phyloP scores from a whole-genome alignment of 176 grass and related monocot genomes.

The Rhipidocladum racemiflorum region DNA sequence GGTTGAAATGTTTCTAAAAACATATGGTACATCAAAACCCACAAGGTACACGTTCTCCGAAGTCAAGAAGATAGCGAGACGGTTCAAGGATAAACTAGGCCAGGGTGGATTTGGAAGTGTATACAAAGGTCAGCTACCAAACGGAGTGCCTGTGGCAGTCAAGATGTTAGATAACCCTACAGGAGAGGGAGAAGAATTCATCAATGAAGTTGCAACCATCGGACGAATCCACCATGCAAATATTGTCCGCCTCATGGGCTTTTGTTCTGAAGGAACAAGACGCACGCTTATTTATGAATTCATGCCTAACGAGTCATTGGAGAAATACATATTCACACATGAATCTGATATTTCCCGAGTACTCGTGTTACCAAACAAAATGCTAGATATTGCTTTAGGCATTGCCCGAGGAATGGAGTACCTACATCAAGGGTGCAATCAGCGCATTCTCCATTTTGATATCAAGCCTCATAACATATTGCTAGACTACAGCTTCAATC shows the following conservation, averaged over 20 bases:
- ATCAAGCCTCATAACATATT: slow-evolving; percentile 70
- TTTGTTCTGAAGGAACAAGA: slow-evolving; percentile 45
- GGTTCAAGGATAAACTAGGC: slow-evolving; percentile 43
- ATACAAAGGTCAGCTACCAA: slow-evolving; percentile 48
- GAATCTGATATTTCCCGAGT: neutral
- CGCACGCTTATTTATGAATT: slow-evolving; percentile 62
- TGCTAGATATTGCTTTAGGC: slow-evolving; percentile 38
- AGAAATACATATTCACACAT: slow-evolving; percentile 33
- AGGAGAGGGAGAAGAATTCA: slow-evolving; percentile 58
- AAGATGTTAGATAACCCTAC: slow-evolving; percentile 55
- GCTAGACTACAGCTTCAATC: slow-evolving; percentile 41
- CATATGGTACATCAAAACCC: slow-evolving; percentile 51
- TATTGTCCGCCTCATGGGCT: slow-evolving; percentile 46
- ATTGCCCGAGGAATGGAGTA: no score
- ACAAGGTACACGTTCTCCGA: slow-evolving; percentile 60
- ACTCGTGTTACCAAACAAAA: neutral
- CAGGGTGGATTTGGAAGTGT: slow-evolving; percentile 63
- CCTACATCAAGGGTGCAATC: slow-evolving; percentile 51
- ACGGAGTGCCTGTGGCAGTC: slow-evolving; percentile 58
- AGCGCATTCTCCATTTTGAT: slow-evolving; percentile 71
- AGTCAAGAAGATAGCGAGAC: slow-evolving; percentile 55
- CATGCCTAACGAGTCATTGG: slow-evolving; percentile 57
- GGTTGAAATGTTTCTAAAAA: slow-evolving; percentile 63
- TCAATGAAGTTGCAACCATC: slow-evolving; percentile 71
- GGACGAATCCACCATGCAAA: slow-evolving; percentile 64